Evolutionary conservation across 768 basidiomycete genomes (phyloP).

Genomic region (Tulasnella sp.): DNA sequence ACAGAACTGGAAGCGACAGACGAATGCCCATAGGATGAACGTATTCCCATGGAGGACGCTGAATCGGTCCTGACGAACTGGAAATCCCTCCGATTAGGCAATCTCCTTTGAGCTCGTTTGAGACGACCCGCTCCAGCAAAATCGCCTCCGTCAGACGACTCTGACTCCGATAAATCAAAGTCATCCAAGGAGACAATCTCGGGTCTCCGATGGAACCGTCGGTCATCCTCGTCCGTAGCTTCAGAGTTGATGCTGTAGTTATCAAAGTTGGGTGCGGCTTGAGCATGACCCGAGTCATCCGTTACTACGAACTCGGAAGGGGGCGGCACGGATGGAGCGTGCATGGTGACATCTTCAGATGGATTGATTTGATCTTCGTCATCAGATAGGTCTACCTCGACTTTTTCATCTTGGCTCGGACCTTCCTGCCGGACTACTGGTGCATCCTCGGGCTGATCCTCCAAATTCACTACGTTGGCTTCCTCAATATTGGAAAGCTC

Average conservation of each 20-base stretch:
- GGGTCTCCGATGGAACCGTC: slow-evolving; percentile 31
- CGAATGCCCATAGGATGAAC: slow-evolving; percentile 13
- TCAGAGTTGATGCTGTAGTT: not conserved
- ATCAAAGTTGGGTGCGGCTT: not conserved
- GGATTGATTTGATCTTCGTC: not conserved
- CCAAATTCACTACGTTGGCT: too few species aligned
- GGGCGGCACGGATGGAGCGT: not conserved
- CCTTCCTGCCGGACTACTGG: too few species aligned
- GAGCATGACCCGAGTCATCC: slow-evolving; percentile 8
- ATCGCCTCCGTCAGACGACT: slow-evolving; percentile 43
- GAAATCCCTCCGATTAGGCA: slow-evolving; percentile 67
- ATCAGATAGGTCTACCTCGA: too few species aligned
- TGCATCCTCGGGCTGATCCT: too few species aligned
- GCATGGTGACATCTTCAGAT: not conserved
- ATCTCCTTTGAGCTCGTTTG: slow-evolving; percentile 39
- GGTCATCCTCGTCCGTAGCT: slow-evolving; percentile 10
- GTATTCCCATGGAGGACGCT: slow-evolving; percentile 68
- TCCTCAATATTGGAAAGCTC: too few species aligned
- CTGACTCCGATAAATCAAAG: slow-evolving; percentile 49
- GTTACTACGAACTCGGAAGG: slow-evolving; percentile 1
- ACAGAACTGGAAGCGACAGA: slow-evolving; percentile 14
- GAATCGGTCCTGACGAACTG: slow-evolving; percentile 60
- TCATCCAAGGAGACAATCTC: slow-evolving; percentile 71
- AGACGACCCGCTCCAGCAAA: slow-evolving; percentile 34
- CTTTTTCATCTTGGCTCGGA: too few species aligned